Evolutionary conservation across 148 eudicot genomes (phyloP), one percentile per base, ranked within the genome.

Genomic region (Arbutus unedo): DNA sequence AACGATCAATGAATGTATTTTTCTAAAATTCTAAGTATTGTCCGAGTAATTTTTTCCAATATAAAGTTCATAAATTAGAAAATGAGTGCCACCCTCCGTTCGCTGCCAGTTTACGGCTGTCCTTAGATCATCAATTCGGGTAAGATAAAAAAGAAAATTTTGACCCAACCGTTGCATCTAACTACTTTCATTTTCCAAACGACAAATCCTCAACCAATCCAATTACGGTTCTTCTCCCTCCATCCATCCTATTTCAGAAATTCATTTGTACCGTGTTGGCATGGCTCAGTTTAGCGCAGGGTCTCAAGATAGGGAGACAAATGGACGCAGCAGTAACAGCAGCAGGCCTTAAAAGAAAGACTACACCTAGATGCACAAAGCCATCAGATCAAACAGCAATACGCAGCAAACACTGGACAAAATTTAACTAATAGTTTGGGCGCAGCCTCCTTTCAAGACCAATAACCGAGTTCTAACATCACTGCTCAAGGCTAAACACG

Each of bases 381-480:
- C 11, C n/a, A 43, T 15, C 1, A 72, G 76, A 41, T 16, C 74
- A 38, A 38, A 68, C 74, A 21, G 16, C 19, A 75, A 23, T 13
- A 50, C 4, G 79, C 79, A 75, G 4, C 3, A 10, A 10, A 18
- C 2, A 3, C 55, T 4, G 0, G 21, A 50, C 5, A 76, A 13
- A 23, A 25, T 3, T 50, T 6, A 43, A 74, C 4, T 53, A 53
- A 51, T 25, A 76, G 62, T 54, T 5, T 11, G 15, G 62, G 19
- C 8, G 4, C 47, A 76, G 21, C 21, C 16, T 76, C 79, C 79
- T 53, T 76, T 76, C 62, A 53, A 76, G 31, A 76, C 62, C 14
- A 16, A 38, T 25, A 16, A 4, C 14, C 3, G 50, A 51, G 23
- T 76, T 76, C 25, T 14, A 76, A 3, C 49, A 45, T 53, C 62